Evolutionary conservation across 78 protist genomes (phyloP), one percentile per base, ranked within the genome.

Genomic region (Cyanophora paradoxa): DNA sequence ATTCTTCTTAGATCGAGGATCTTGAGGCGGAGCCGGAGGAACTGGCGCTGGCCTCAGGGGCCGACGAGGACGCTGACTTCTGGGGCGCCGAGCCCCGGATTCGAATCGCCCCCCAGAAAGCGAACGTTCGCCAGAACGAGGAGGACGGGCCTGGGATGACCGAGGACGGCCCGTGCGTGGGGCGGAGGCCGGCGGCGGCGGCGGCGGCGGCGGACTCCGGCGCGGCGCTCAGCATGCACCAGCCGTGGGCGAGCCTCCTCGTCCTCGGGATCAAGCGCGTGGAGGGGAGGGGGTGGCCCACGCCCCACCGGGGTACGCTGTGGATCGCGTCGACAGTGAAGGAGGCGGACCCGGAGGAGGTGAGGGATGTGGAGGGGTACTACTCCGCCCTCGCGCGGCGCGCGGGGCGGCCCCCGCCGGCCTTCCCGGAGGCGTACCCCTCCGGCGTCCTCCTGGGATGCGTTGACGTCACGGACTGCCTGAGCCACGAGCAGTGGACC

Each of bases 401-500:
- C 8, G 28, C 30, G 28, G 2, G 57, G 41, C 65, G 0, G 30
- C 13, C 41, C 30, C 28, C 41, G 22, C 52, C 56, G 11, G 36
- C 72, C 14, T 4, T 66, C 8, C 52, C 72, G 26, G 1, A 6
- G n/a, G n/a, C 7, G 30, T 66, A 39, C 36, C 72, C 72, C 7
- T 1, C 61, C 28, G 0, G 28, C 10, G 72, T 50, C 10, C 41
- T 66, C 30, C 72, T 66, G 44, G 72, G 72, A 16, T 11, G 48
- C 30, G 72, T 66, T 13, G 33, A 3, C 48, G 14, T 66, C 41
- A 3, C 37, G 30, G 72, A 66, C 13, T 37, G 24, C 37, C 59
- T 84, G 17, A 3, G 69, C 17, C 34, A 34, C 14, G 85, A 72
- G 10, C 74, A 80, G 14, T 86, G 39, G 6, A 22, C 24, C 2